phyloP scores from a whole-genome alignment of 169 alveolate species.

The Plasmodium vinckei region DNA sequence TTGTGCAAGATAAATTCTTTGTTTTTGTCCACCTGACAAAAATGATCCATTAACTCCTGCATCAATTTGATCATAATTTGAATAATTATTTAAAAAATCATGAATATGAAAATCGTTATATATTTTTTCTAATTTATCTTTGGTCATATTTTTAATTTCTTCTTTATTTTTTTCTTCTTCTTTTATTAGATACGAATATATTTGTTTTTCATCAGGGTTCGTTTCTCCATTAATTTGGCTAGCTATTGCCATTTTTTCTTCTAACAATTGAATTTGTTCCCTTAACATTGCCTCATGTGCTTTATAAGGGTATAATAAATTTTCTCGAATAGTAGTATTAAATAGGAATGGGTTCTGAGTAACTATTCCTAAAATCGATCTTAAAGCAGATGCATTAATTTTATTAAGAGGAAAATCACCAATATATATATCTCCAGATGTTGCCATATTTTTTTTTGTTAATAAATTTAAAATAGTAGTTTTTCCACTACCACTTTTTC shows the following conservation, averaged over 20 bases:
- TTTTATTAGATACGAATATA: slow-evolving; percentile 10
- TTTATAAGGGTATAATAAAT: slow-evolving; percentile 46
- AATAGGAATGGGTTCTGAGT: slow-evolving; percentile 66
- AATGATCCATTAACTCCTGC: slow-evolving; percentile 94
- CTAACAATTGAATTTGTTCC: slow-evolving; percentile 26
- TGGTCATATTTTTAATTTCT: slow-evolving; percentile 89
- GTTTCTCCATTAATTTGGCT: background rate
- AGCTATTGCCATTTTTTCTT: background rate
- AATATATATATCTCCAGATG: slow-evolving; percentile 82
- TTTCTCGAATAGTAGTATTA: slow-evolving; percentile 16
- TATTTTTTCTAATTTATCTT: slow-evolving; percentile 90
- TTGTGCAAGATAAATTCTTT: slow-evolving; percentile 80
- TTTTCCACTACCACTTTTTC: slow-evolving; percentile 96
- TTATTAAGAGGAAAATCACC: slow-evolving; percentile 67
- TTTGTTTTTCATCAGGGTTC: slow-evolving; percentile 9
- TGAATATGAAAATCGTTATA: slow-evolving; percentile 88
- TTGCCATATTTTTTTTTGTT: slow-evolving; percentile 88
- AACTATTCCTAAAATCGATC: slow-evolving; percentile 48
- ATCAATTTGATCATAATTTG: slow-evolving; percentile 85
- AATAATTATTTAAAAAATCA: slow-evolving; percentile 90
- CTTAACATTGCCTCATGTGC: slow-evolving; percentile 56
- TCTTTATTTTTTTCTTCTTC: slow-evolving; percentile 87
- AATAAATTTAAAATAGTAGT: slow-evolving; percentile 91
- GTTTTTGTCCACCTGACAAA: slow-evolving; percentile 89
- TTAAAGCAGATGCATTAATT: slow-evolving; percentile 36